Evolutionary conservation across 805 yeast genomes (phyloP).

Genomic region (Candida ulmi): DNA sequence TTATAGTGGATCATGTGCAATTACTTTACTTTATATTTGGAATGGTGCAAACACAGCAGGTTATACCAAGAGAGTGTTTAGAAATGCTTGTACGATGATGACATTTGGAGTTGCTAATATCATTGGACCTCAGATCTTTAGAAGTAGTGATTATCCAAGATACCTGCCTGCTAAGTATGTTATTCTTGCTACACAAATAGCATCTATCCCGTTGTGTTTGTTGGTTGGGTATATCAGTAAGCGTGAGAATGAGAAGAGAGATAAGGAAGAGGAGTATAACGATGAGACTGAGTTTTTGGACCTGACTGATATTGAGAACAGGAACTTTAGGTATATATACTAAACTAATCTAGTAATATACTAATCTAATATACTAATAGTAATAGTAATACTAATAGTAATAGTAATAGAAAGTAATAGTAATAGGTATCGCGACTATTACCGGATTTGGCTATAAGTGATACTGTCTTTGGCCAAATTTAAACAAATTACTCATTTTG

Average conservation of each 20-base stretch:
- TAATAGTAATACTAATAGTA: too few species aligned
- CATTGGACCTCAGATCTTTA: slow-evolving; percentile 59
- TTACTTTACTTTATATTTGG: slow-evolving; percentile 53
- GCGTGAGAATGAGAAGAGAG: slow-evolving; percentile 46
- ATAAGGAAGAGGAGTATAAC: slow-evolving; percentile 11
- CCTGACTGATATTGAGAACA: not conserved
- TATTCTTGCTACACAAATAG: slow-evolving; percentile 44
- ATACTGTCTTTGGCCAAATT: too few species aligned
- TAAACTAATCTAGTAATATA: too few species aligned
- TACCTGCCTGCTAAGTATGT: slow-evolving; percentile 55
- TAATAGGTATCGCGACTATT: not conserved
- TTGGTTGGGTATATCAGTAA: slow-evolving; percentile 35
- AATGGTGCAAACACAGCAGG: slow-evolving; percentile 55
- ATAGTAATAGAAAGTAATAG: too few species aligned
- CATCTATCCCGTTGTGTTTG: slow-evolving; percentile 35
- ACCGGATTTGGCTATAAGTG: not conserved
- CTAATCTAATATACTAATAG: too few species aligned
- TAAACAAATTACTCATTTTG: too few species aligned
- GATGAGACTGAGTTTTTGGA: not conserved
- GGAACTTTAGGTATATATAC: not conserved
- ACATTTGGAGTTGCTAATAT: slow-evolving; percentile 50
- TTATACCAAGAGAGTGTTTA: slow-evolving; percentile 45
- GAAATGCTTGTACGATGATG: slow-evolving; percentile 48
- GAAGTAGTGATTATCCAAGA: slow-evolving; percentile 39
- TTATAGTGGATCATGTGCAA: slow-evolving; percentile 48